A percentile compares a stretch with the other conserved stretches of the same genome.
phyloP scores from a whole-genome alignment of 169 alveolate species.

The Eimeria falciformis region DNA sequence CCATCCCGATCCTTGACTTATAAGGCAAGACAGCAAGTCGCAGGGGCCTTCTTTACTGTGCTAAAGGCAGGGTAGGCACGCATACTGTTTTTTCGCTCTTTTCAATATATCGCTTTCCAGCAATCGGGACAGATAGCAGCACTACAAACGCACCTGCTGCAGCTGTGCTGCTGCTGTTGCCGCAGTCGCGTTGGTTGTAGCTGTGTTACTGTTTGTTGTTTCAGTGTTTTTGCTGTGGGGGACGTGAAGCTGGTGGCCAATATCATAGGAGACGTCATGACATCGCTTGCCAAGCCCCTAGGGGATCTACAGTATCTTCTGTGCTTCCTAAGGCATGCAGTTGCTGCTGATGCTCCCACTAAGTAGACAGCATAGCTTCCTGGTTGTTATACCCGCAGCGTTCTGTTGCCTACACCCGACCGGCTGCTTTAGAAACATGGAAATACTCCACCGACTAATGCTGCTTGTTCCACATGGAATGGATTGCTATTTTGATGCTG shows the following conservation, averaged over 20 bases:
- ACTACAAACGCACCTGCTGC: neutral
- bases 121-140: neutral
- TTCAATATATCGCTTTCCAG: neutral
- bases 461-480: too few species aligned
- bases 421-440: too few species aligned
- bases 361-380: too few species aligned
- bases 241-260: conserved; percentile 85
- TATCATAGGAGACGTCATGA: conserved; percentile 88
- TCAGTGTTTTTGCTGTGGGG: conserved; percentile 80
- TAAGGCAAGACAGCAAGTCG: conserved; percentile 26
- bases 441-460: too few species aligned
- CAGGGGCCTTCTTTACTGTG: neutral
- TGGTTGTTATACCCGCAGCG: too few species aligned
- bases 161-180: neutral
- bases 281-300: conserved; percentile 87
- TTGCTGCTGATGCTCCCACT: neutral
- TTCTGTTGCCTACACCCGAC: too few species aligned
- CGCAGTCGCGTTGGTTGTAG: neutral
- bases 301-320: conserved; percentile 85
- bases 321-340: conserved; percentile 82
- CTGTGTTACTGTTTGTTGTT: conserved; percentile 56
- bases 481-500: too few species aligned
- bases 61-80: conserved; percentile 64
- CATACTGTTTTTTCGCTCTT: neutral
- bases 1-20: conserved; percentile 22